Evolutionary conservation across 305 asterid genomes (phyloP).

Genomic region (Solanum hybrid): DNA sequence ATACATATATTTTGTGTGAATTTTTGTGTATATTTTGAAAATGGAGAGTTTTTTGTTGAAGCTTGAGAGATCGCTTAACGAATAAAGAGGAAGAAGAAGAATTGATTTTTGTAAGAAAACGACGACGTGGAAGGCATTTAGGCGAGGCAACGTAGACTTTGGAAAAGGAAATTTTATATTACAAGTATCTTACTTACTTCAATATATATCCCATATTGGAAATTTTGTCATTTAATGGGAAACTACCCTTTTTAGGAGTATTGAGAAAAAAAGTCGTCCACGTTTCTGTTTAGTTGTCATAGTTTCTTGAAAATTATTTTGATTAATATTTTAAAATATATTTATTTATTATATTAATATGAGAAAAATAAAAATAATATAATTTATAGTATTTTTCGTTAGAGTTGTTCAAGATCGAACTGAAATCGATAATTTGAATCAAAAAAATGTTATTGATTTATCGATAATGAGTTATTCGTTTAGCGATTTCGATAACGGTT

Average conservation of each 20-base stretch:
- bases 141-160: background rate
- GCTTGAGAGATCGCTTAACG: background rate
- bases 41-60: constrained; percentile 1
- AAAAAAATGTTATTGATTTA: too few species aligned
- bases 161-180: background rate
- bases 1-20: background rate
- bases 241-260: background rate
- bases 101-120: background rate
- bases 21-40: background rate
- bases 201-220: background rate
- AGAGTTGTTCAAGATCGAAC: too few species aligned
- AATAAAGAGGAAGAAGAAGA: background rate
- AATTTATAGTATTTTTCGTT: too few species aligned
- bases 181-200: background rate
- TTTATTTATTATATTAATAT: too few species aligned
- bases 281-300: background rate
- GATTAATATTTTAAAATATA: too few species aligned
- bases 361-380: too few species aligned
- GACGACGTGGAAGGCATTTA: constrained; percentile 1
- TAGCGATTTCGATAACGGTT: too few species aligned
- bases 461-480: accelerated
- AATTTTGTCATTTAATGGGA: background rate
- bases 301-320: background rate
- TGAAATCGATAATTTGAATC: background rate
- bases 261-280: background rate